These are phyloP conservation scores for Rusavskia elegans DNA, from an alignment of 495 filamentous ascomycete genomes.

Conservation along the genomic window DNA sequence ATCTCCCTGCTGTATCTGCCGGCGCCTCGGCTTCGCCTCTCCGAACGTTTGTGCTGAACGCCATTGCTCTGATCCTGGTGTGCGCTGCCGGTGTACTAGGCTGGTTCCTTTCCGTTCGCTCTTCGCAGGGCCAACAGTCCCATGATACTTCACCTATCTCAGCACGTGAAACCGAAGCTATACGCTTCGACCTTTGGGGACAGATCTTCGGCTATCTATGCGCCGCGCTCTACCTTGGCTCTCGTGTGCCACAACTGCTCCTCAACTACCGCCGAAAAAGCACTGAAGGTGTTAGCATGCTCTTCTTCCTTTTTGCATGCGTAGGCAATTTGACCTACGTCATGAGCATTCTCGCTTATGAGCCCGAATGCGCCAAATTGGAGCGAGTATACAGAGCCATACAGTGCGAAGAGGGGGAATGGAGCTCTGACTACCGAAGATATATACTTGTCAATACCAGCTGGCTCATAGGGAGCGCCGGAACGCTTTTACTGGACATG, in stretches of 20 bases:
- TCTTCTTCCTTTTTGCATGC: conserved; percentile 96
- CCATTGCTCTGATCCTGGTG: conserved; percentile 56
- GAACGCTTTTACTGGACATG: conserved; percentile 69
- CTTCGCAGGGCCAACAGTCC: conserved; percentile 6
- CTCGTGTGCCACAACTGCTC: conserved; percentile 72
- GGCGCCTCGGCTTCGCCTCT: conserved; percentile 28
- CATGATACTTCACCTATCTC: conserved; percentile 7
- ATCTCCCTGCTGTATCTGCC: conserved; percentile 5
- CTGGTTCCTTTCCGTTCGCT: conserved; percentile 55
- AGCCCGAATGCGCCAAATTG: conserved; percentile 37
- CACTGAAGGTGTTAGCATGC: conserved; percentile 75
- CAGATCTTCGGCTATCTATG: conserved; percentile 80
- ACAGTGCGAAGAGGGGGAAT: conserved; percentile 10
- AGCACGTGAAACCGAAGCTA: conserved; percentile 12
- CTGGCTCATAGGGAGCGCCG: conserved; percentile 80
- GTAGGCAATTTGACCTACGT: conserved; percentile 90
- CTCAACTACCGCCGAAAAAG: conserved; percentile 81
- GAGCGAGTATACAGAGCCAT: conserved; percentile 21
- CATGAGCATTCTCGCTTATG: conserved; percentile 75
- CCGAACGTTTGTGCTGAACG: conserved; percentile 54
- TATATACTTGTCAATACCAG: conserved; percentile 79
- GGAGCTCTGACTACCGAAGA: conserved; percentile 35
- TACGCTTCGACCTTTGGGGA: conserved; percentile 57
- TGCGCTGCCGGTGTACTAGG: conserved; percentile 67
- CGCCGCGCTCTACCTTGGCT: conserved; percentile 76